Conservation (phyloP, 805 yeast genomes). For the Sungouiozyma intestinalis region DNA sequence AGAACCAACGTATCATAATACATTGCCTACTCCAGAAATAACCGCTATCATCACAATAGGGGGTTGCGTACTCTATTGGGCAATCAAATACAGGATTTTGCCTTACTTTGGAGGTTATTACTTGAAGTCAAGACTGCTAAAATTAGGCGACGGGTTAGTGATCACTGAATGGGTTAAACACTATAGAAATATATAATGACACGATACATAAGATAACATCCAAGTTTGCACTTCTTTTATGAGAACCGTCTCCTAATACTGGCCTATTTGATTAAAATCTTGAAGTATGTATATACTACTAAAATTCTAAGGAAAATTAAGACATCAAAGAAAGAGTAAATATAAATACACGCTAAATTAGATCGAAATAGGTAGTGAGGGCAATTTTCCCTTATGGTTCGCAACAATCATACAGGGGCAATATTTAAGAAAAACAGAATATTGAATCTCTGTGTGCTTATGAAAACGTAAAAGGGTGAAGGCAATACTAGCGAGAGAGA, state of each 20-base stretch:
- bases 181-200: neutral
- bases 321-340: neutral
- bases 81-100: conserved; percentile 35
- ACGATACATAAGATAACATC: neutral
- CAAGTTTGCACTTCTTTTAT: neutral
- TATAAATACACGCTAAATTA: conserved; percentile 1
- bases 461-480: neutral
- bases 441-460: neutral
- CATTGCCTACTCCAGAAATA: conserved; percentile 31
- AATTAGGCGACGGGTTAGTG: conserved; percentile 46
- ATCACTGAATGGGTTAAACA: conserved; percentile 46
- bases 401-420: neutral
- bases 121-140: conserved; percentile 32
- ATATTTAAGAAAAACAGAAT: neutral
- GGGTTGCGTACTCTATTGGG: conserved; percentile 46
- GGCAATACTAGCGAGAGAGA: neutral
- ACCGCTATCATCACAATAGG: conserved; percentile 35
- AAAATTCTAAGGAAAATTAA: neutral
- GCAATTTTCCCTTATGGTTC: neutral
- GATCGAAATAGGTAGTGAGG: neutral
- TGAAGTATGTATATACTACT: neutral
- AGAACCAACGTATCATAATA: conserved; percentile 13
- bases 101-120: conserved; percentile 40
- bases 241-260: no score
- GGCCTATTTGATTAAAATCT: neutral